Evolutionary conservation across 345 rosid species (phyloP).

Genomic region (Eucalyptus polybractea): DNA sequence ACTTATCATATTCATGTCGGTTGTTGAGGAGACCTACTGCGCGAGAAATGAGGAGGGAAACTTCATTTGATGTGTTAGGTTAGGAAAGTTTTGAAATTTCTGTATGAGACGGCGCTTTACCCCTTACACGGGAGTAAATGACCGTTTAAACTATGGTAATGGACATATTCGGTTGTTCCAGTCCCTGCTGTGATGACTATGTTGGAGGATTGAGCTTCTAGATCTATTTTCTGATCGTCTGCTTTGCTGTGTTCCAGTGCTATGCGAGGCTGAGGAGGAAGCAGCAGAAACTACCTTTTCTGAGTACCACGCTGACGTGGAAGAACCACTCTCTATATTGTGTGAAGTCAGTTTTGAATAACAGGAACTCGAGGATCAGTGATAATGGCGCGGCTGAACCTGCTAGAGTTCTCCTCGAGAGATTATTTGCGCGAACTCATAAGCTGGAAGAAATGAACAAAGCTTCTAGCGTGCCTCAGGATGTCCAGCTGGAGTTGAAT

Average conservation of each 20-base stretch:
- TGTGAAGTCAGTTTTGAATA: constrained; percentile 25
- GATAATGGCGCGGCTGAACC: constrained; percentile 42
- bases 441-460: constrained; percentile 34
- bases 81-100: neutral
- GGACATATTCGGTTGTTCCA: neutral
- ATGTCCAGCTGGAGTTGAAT: constrained; percentile 7
- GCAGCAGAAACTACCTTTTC: constrained; percentile 9
- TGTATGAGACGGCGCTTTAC: neutral
- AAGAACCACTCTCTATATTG: neutral
- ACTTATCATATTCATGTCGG: neutral
- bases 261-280: constrained; percentile 16
- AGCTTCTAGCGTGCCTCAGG: constrained; percentile 13
- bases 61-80: neutral
- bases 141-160: neutral
- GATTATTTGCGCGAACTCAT: constrained; percentile 54
- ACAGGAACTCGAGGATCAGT: constrained; percentile 18
- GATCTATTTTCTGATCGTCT: neutral
- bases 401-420: constrained; percentile 46
- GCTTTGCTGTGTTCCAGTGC: constrained; percentile 6
- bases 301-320: neutral
- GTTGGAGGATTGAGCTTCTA: neutral
- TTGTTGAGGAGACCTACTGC: neutral
- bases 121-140: neutral
- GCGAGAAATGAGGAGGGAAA: neutral
- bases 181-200: neutral